A percentile compares a stretch with the other conserved stretches of the same genome.
phyloP scores from a whole-genome alignment of 805 yeast genomes.

The Sungouiella thailandica region DNA sequence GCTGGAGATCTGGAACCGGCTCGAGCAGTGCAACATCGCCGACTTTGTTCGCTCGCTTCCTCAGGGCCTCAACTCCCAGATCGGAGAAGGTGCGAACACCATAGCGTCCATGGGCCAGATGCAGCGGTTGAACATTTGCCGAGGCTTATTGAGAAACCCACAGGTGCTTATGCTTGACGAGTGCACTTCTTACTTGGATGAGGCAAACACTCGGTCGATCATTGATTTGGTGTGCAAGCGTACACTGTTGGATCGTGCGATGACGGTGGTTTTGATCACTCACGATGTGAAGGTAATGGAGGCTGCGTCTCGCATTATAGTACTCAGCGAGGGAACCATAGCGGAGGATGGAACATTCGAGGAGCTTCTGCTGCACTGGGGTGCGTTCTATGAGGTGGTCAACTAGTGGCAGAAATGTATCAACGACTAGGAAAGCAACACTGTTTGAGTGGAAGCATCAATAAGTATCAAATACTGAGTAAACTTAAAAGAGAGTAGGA shows the following conservation, averaged over 20 bases:
- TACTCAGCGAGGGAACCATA: constrained; percentile 45
- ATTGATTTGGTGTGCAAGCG: constrained; percentile 39
- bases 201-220: constrained; percentile 50
- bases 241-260: no score
- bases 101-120: constrained; percentile 86
- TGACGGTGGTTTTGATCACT: constrained; percentile 62
- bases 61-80: constrained; percentile 51
- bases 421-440: no score
- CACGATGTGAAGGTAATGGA: constrained; percentile 68
- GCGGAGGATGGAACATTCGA: constrained; percentile 41
- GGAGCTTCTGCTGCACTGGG: constrained; percentile 17
- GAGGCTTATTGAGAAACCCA: constrained; percentile 72
- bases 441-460: no score
- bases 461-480: no score
- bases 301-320: constrained; percentile 47
- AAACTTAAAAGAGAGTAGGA: no score
- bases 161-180: constrained; percentile 74
- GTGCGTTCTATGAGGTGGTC: constrained; percentile 19
- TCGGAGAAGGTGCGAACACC: constrained; percentile 44
- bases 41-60: constrained; percentile 54
- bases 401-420: no score
- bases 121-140: constrained; percentile 78
- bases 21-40: constrained; percentile 44
- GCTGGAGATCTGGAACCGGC: constrained; percentile 11
- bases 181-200: constrained; percentile 83